Evolutionary conservation across 257 asterid genomes (phyloP), one percentile per base, ranked within the genome.

Genomic region (Plantago elongata): DNA sequence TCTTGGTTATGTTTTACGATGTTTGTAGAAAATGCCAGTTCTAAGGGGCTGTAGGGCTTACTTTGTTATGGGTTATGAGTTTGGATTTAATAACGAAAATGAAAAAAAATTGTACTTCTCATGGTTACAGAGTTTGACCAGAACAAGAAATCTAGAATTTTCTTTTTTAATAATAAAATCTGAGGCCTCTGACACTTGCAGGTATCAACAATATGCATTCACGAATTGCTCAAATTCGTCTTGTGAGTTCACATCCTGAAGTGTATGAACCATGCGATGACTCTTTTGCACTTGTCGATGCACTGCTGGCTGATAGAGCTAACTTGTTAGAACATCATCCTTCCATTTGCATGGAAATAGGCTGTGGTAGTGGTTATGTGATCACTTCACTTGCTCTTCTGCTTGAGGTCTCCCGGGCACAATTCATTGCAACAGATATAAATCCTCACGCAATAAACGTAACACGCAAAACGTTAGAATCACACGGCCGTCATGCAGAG

Each of bases 241-340:
- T 93, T 10, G 81, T 87, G 73, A 81, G 94, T 58, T 93, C 99
- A 48, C 97, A 93, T 71, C 88, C 90, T 15, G 90, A 89, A 80
- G 99, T 89, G 57, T 93, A 93, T 11, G 99, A 89, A 34, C 97
- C 97, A 30, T 89, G 97, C 55, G 99, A 93, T 67, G 99, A 89
- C 76, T 93, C 97, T 7, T 93, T 89, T 71, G 94, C 91, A 13
- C 62, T 89, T 63, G 99, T 86, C 2, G 97, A 92, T 76, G 97
- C 97, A 8, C 80, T 93, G 34, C 78, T 89, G n/a, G 94, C 96
- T 27, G 99, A 89, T 74, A 78, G 94, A 71, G 69, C 77, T 46
- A 82, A 82, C 72, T 73, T 93, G 72, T 54, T 83, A 43, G 74
- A 76, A 9, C 96, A 85, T 45, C 75, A 27, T n/a, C 99, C 99